Percentiles rank a stretch among this genome's conserved stretches.
Evolutionary conservation across 2,329 filamentous ascomycete species (phyloP).

Genomic region (Exophiala xenobiotica): DNA sequence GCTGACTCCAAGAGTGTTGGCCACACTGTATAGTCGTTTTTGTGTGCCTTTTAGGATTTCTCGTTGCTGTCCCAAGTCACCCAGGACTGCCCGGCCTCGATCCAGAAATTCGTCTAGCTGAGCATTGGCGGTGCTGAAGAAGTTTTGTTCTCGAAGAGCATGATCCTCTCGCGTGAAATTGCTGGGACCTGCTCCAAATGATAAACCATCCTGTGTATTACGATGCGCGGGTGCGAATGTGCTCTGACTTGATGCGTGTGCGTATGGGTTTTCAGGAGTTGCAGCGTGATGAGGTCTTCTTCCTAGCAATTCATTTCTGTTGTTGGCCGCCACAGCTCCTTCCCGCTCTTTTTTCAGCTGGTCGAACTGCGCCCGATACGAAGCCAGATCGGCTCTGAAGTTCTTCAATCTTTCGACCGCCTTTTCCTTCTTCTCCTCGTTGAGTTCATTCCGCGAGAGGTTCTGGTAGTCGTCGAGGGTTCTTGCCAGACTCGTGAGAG

Average conservation of each 20-base stretch:
- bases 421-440: slow-evolving; percentile 87
- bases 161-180: slow-evolving; percentile 74
- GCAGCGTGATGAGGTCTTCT: slow-evolving; percentile 73
- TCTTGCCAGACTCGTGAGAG: slow-evolving; percentile 77
- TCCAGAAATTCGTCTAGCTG: slow-evolving; percentile 94
- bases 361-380: slow-evolving; percentile 77
- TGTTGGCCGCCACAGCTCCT: slow-evolving; percentile 66
- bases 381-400: slow-evolving; percentile 78
- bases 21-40: slow-evolving; percentile 83
- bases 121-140: slow-evolving; percentile 76
- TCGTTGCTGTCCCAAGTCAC: slow-evolving; percentile 82
- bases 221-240: slow-evolving; percentile 40
- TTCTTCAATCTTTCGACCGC: slow-evolving; percentile 80
- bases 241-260: slow-evolving; percentile 56
- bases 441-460: slow-evolving; percentile 83
- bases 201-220: slow-evolving; percentile 39
- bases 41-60: slow-evolving; percentile 96
- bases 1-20: slow-evolving; percentile 88
- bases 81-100: slow-evolving; percentile 82
- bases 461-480: slow-evolving; percentile 89
- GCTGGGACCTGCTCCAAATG: slow-evolving; percentile 46
- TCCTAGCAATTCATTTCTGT: slow-evolving; percentile 79
- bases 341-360: slow-evolving; percentile 74
- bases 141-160: slow-evolving; percentile 83
- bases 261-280: slow-evolving; percentile 93